Evolutionary conservation across 2,329 filamentous ascomycete species (phyloP), one percentile per base, ranked within the genome.

Genomic region (Exophiala xenobiotica): DNA sequence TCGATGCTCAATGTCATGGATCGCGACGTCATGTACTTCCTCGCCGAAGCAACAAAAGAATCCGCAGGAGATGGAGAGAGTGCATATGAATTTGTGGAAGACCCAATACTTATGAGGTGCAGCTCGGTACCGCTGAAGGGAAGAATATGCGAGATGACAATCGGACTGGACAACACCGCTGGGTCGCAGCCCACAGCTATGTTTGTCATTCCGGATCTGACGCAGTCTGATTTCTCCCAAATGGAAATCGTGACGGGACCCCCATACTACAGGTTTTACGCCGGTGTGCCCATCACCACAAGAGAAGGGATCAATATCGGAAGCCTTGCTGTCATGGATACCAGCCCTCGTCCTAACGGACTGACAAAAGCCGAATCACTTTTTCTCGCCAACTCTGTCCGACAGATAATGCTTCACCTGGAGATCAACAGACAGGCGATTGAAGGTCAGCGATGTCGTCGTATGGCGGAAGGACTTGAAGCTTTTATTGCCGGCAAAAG

Each of bases 1-100:
- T 68, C 69, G 2, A 54, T 73, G 43, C 67, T 73, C 42, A 74
- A 70, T 53, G 66, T 79, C 8, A 73, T 79, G 47, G 76, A 78
- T 56, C 68, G 70, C 18, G 67, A 74, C 6, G 68, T 65, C 18
- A 75, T 78, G 55, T 78, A 75, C 51, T 72, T 78, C 22, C 62
- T 80, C 12, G 74, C 75, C n/a, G 77, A 80, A 60, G 71, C 74
- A 12, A 58, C 71, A 5, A 66, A 66, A 44, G 62, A 76, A 7
- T 66, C 67, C 22, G 60, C 74, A 23, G 61, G 61, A 20, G 51
- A 58, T 3, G 44, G 31, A 4, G 51, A 54, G 12, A 12, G 12
- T 6, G 53, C 63, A 3, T 65, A 64, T 33, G 68, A 73, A 7
- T 56, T 66, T 2, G 45, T 61, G 8, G 65, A 64, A 35, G 57